phyloP scores from a whole-genome alignment of 805 yeast genomes.

The Candida sanyiensis region DNA sequence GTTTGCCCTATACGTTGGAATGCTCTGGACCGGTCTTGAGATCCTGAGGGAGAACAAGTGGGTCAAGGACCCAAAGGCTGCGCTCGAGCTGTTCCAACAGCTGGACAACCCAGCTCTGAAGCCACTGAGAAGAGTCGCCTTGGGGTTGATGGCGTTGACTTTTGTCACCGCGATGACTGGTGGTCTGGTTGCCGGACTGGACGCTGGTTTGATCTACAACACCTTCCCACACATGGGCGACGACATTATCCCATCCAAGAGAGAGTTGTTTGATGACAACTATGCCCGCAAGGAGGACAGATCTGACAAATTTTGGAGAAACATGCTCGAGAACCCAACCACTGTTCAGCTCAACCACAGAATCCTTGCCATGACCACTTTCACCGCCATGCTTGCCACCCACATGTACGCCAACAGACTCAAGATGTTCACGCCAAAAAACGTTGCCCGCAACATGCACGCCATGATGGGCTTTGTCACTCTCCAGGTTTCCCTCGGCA shows the following conservation, averaged over 20 bases:
- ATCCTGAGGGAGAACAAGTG: slow-evolving; percentile 70
- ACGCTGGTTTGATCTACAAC: slow-evolving; percentile 94
- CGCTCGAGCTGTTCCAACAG: slow-evolving; percentile 47
- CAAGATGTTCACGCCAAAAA: slow-evolving; percentile 50
- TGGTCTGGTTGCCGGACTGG: slow-evolving; percentile 96
- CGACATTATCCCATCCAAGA: slow-evolving; percentile 61
- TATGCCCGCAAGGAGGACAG: slow-evolving; percentile 62
- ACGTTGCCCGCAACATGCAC: slow-evolving; percentile 51
- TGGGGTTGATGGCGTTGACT: slow-evolving; percentile 58
- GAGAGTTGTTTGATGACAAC: slow-evolving; percentile 71
- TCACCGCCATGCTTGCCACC: slow-evolving; percentile 59
- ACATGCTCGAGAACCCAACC: slow-evolving; percentile 88
- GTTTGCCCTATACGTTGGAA: slow-evolving; percentile 77
- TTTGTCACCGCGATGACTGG: slow-evolving; percentile 95
- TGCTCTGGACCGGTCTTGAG: slow-evolving; percentile 86
- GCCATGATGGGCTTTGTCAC: slow-evolving; percentile 78
- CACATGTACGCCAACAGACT: slow-evolving; percentile 62
- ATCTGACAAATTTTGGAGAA: slow-evolving; percentile 85
- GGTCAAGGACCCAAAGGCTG: slow-evolving; percentile 56
- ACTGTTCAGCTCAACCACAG: slow-evolving; percentile 93
- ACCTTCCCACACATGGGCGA: slow-evolving; percentile 98
- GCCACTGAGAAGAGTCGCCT: slow-evolving; percentile 49
- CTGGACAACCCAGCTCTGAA: slow-evolving; percentile 57
- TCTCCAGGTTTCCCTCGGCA: slow-evolving; percentile 81
- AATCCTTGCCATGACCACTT: slow-evolving; percentile 75